Percentiles rank a stretch among this genome's conserved stretches.
Conservation (phyloP, 2,329 filamentous ascomycete species). For the Setomelanomma holmii region DNA sequence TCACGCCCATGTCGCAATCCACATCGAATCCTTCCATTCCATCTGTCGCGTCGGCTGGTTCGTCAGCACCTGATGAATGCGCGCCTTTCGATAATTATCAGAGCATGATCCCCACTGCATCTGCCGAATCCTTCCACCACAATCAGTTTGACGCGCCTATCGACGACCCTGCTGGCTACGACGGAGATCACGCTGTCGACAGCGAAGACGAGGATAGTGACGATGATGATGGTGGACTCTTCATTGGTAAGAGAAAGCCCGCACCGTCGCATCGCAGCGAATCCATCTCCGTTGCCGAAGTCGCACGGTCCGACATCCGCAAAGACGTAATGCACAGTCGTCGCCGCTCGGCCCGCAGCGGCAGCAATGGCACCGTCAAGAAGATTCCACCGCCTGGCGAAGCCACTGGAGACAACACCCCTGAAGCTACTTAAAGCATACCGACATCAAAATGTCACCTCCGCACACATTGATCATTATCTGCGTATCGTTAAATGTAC, state of each 20-base stretch:
- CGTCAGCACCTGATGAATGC: conserved; percentile 51
- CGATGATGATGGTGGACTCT: conserved; percentile 51
- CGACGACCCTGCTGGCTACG: conserved; percentile 49
- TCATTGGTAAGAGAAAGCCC: conserved; percentile 44
- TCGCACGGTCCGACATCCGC: conserved; percentile 38
- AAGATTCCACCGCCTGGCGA: conserved; percentile 48
- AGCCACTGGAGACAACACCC: conserved; percentile 11
- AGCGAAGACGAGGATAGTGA: conserved; percentile 50
- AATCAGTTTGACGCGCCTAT: conserved; percentile 33
- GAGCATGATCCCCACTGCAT: conserved; percentile 32
- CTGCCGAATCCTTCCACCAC: conserved; percentile 46
- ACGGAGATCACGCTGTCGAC: conserved; percentile 50
- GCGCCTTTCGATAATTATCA: conserved; percentile 23
- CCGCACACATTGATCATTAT: conserved; percentile 11
- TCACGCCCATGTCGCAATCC: conserved; percentile 58
- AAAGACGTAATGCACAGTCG: conserved; percentile 33
- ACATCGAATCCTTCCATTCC: conserved; percentile 61
- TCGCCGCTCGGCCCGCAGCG: conserved; percentile 54
- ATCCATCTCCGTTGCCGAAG: conserved; percentile 48
- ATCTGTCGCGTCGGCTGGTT: conserved; percentile 57
- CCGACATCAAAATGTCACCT: conserved; percentile 18
- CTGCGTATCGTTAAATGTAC: conserved; percentile 21
- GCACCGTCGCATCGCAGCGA: conserved; percentile 41
- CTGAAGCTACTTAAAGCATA: conserved; percentile 10
- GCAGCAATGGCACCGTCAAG: conserved; percentile 59